A percentile compares a stretch with the other conserved stretches of the same genome.
phyloP scores from a whole-genome alignment of 2,329 filamentous ascomycete genomes.

The Neocucurbitaria cava region DNA sequence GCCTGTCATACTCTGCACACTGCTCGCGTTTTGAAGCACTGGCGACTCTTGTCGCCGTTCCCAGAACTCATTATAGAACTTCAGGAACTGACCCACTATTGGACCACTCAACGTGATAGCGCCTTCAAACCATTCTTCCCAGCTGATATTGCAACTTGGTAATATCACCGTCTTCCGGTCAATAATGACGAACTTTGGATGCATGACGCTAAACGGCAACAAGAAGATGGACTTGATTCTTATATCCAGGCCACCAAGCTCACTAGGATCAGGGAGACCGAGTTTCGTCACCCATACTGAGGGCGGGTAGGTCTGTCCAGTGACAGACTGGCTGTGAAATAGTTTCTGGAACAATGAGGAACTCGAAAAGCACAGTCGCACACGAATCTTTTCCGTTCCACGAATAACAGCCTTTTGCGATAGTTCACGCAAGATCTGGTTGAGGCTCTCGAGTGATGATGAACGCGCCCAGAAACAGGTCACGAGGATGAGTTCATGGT shows the following conservation, averaged over 20 bases:
- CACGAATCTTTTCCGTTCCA: conserved; percentile 57
- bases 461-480: conserved; percentile 85
- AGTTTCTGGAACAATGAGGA: conserved; percentile 75
- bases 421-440: conserved; percentile 64
- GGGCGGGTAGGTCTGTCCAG: conserved; percentile 68
- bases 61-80: conserved; percentile 77
- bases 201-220: conserved; percentile 83
- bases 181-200: conserved; percentile 81
- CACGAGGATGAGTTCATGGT: conserved; percentile 73
- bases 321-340: conserved; percentile 69
- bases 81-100: conserved; percentile 66
- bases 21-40: neutral
- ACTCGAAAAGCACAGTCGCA: conserved; percentile 80
- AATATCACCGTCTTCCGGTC: conserved; percentile 72
- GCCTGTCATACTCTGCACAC: neutral
- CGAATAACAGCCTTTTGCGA: conserved; percentile 55
- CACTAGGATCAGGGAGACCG: conserved; percentile 66
- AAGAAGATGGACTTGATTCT: conserved; percentile 80
- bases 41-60: conserved; percentile 40
- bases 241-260: conserved; percentile 69
- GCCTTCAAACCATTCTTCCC: conserved; percentile 87
- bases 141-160: conserved; percentile 84
- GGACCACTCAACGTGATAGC: conserved; percentile 71
- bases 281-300: conserved; percentile 66
- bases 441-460: conserved; percentile 64